Base-by-base conservation (phyloP, 2,329 filamentous ascomycete species). In the Penicillium sp. region DNA sequence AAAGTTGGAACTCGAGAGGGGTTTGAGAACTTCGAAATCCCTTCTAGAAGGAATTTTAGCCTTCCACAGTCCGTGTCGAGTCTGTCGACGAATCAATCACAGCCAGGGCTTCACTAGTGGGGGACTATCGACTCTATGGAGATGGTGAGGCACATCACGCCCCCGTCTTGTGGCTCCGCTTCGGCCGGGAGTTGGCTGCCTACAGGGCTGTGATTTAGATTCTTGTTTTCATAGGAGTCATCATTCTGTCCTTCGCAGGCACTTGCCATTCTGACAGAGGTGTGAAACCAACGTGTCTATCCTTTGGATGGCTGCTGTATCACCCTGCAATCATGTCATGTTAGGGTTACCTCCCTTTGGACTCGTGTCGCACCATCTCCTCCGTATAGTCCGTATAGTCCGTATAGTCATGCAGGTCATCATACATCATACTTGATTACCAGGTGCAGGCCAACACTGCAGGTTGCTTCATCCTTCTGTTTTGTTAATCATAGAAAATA, bases 31-130 rank as follows among this genome's bases (percentile, higher is more conserved):
- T 16, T 43, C n/a, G 24, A 64, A 72, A 72, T 62, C 64, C 65
- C 67, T 73, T 73, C 70, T 73, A 73, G 70, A 73, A 74, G 69
- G 64, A 68, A 65, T 67, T 64, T 51, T 54, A 56, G 66, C 59
- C 64, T 72, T 68, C 59, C 60, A 40, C 22, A 22, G 22, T 22
- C 22, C 22, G 22, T 22, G 22, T 22, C 19, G 19, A 22, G 19
- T 22, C 19, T 58, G 53, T 61, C 57, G 27, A 64, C 62, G 57
- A 67, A 64, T 62, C 63, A 63, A 66, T 63, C 27, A 31, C 27
- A 6, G 27, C 27, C 27, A 67, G 60, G 60, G 27, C 36, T 33
- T 49, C 9, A 18, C 31, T 35, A n/a, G n/a, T 62, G 58, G 58
- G 58, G 55, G 53, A 66, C 65, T 65, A 64, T 31, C 31, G 31